These are phyloP conservation scores for Acer yangbiense DNA, from an alignment of 345 rosid species.

Conservation along the genomic window DNA sequence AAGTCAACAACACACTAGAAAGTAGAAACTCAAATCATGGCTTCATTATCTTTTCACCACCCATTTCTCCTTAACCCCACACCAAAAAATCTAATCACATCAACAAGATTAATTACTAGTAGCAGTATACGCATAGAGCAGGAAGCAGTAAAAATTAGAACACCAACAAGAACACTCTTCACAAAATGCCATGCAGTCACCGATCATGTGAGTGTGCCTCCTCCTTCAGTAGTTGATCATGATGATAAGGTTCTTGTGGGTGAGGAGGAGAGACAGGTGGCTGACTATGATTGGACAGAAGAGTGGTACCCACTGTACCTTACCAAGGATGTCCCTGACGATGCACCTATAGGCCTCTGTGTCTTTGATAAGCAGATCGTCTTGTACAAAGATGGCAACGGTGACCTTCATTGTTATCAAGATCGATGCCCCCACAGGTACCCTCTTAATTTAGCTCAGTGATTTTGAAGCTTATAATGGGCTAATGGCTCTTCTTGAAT, in stretches of 20 bases:
- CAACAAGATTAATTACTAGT: neutral
- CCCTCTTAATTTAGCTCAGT: neutral
- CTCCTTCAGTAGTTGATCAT: slow-evolving; percentile 17
- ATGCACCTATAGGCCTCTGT: slow-evolving; percentile 89
- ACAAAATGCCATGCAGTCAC: slow-evolving; percentile 34
- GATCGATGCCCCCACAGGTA: slow-evolving; percentile 98
- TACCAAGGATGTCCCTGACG: slow-evolving; percentile 73
- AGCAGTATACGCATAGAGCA: neutral
- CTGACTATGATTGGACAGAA: slow-evolving; percentile 78
- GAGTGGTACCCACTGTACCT: slow-evolving; percentile 97
- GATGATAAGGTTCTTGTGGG: slow-evolving; percentile 32
- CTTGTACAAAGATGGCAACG: slow-evolving; percentile 74
- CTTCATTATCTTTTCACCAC: slow-evolving; percentile 17
- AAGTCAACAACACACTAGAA: neutral
- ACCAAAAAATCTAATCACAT: slow-evolving; percentile 14
- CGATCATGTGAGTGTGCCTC: slow-evolving; percentile 22
- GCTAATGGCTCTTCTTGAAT: neutral
- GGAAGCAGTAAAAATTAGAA: neutral
- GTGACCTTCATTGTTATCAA: slow-evolving; percentile 63
- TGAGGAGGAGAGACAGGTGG: slow-evolving; percentile 48
- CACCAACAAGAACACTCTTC: neutral
- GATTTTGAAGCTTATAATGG: too few species aligned
- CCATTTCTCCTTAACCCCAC: slow-evolving; percentile 21
- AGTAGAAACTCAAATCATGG: slow-evolving; percentile 20
- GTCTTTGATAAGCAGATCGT: slow-evolving; percentile 83